These are phyloP conservation scores for Rosa persica DNA, from an alignment of 306 rosid species.

Conservation along the genomic window DNA sequence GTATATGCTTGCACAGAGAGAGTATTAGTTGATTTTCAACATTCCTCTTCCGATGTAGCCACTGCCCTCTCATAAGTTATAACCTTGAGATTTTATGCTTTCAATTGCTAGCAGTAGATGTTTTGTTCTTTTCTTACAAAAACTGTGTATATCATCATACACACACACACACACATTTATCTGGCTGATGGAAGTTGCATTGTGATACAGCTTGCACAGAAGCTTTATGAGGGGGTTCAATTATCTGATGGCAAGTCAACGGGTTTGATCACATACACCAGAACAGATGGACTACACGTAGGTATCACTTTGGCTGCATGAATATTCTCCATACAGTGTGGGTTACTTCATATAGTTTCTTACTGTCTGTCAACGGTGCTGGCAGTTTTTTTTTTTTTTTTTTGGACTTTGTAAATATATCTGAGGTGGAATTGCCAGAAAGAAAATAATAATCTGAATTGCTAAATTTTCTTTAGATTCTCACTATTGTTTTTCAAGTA, in stretches of 20 bases:
- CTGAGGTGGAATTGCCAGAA: background rate
- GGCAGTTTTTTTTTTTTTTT: background rate
- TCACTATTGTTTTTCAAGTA: background rate
- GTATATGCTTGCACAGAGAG: background rate
- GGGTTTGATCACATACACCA: slow-evolving; percentile 82
- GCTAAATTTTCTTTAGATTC: background rate
- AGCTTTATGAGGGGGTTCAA: slow-evolving; percentile 93
- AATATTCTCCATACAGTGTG: slow-evolving; percentile 18
- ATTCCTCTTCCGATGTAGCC: background rate
- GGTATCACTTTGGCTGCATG: slow-evolving; percentile 52
- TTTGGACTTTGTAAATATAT: background rate
- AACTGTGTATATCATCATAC: background rate
- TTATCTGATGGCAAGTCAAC: slow-evolving; percentile 67
- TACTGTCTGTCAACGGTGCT: background rate
- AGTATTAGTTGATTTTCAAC: background rate
- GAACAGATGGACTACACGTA: slow-evolving; percentile 97
- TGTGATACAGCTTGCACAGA: slow-evolving; percentile 86
- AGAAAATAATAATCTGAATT: background rate
- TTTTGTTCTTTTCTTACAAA: background rate
- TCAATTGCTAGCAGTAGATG: background rate
- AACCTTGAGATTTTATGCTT: background rate
- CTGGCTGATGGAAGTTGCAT: slow-evolving; percentile 23
- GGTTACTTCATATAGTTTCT: background rate
- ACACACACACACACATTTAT: background rate
- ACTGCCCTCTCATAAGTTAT: background rate